These are phyloP conservation scores for Talaromyces sp. DNA, from an alignment of 2,329 filamentous ascomycete species.

Conservation along the genomic window DNA sequence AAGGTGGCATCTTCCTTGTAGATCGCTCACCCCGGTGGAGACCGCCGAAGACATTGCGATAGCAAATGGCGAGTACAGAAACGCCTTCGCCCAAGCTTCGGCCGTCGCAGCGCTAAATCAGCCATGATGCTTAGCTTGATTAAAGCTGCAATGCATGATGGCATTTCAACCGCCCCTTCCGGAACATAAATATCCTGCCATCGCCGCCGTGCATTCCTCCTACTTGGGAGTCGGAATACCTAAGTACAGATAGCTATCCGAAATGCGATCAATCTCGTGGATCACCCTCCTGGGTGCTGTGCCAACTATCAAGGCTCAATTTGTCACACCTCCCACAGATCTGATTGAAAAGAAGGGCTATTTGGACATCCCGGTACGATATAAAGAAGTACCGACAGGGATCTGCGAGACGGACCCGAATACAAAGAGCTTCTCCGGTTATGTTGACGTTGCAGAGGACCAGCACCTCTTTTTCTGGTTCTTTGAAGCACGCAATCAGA, in stretches of 20 bases:
- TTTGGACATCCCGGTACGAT: constrained; percentile 43
- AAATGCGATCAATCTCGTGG: constrained; percentile 13
- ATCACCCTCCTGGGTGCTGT: constrained; percentile 10
- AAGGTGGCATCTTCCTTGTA: not conserved
- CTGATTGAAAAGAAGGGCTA: constrained; percentile 36
- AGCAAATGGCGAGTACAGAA: not conserved
- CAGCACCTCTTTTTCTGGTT: constrained; percentile 67
- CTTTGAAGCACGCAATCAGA: constrained; percentile 50
- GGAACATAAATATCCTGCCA: constrained; percentile 11
- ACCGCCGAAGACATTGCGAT: constrained; percentile 1
- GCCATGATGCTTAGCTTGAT: not conserved
- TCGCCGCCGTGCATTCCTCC: not conserved
- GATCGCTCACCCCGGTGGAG: constrained; percentile 6
- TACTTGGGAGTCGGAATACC: not conserved
- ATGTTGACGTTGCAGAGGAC: constrained; percentile 52
- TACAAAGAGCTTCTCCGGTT: constrained; percentile 58
- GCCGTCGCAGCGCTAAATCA: constrained; percentile 11
- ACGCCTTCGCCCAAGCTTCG: constrained; percentile 12
- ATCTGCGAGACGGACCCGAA: constrained; percentile 57
- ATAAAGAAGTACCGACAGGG: constrained; percentile 47
- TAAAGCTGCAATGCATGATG: constrained; percentile 1
- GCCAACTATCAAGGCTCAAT: constrained; percentile 26
- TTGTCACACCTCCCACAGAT: constrained; percentile 36
- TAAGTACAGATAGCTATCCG: not conserved
- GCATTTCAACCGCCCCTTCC: not conserved